Conservation (phyloP, 1,284 basidiomycete species). For the Stygiomarasmius scandens region DNA sequence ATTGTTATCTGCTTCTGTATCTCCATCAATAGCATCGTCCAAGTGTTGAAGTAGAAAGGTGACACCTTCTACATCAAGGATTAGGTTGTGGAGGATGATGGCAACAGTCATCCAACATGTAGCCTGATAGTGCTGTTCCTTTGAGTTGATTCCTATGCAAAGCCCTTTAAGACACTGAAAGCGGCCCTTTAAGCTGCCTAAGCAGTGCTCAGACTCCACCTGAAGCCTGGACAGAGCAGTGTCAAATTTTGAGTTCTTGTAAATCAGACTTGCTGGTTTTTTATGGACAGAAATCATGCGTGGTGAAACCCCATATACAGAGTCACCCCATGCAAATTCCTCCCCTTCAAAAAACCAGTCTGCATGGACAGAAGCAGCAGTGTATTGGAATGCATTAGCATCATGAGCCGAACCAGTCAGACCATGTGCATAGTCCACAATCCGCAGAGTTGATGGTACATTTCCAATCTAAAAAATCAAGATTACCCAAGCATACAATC, state of each 20-base stretch:
- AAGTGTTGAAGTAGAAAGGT: neutral
- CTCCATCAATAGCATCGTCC: neutral
- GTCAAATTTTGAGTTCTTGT: constrained; percentile 34
- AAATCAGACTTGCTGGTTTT: constrained; percentile 30
- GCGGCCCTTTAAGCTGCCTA: constrained; percentile 35
- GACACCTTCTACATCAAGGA: constrained; percentile 36
- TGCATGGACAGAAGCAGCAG: constrained; percentile 28
- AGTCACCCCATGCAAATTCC: constrained; percentile 44
- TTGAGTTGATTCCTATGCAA: constrained; percentile 27
- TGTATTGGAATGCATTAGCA: constrained; percentile 35
- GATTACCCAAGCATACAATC: constrained; percentile 6
- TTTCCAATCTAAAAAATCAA: constrained; percentile 33
- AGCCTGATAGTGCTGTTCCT: constrained; percentile 29
- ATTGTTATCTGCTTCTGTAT: neutral
- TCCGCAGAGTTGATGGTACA: constrained; percentile 33
- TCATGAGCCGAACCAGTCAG: constrained; percentile 39
- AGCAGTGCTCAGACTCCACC: constrained; percentile 37
- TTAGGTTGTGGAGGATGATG: constrained; percentile 39
- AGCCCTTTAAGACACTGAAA: constrained; percentile 37
- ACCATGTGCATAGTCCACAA: constrained; percentile 37
- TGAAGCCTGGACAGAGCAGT: constrained; percentile 27
- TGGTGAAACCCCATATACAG: constrained; percentile 32
- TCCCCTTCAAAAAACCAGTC: constrained; percentile 33
- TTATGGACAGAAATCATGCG: constrained; percentile 36
- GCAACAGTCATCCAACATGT: constrained; percentile 35